A percentile compares a stretch with the other conserved stretches of the same genome.
phyloP scores from a whole-genome alignment of 2,329 filamentous ascomycete genomes.

The Atkinsonella texensis region DNA sequence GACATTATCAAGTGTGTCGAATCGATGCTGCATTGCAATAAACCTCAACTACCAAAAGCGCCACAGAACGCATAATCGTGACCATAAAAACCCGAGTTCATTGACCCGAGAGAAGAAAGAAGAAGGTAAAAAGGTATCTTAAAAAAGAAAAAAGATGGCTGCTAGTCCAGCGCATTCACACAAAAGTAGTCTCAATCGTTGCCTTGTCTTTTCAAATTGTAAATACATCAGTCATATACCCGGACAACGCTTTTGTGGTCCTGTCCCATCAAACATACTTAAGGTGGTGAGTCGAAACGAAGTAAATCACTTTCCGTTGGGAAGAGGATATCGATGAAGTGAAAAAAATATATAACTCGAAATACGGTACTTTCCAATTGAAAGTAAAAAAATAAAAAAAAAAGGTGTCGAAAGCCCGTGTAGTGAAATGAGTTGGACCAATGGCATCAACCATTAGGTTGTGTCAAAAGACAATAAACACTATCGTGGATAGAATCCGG shows the following conservation, averaged over 20 bases:
- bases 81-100: slow-evolving; percentile 3
- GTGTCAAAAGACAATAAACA: slow-evolving; percentile 20
- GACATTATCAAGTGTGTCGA: not conserved
- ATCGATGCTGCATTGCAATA: not conserved
- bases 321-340: slow-evolving; percentile 13
- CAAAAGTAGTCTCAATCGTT: not conserved
- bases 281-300: not conserved
- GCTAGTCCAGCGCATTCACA: not conserved
- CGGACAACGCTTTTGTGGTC: slow-evolving; percentile 4
- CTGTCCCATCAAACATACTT: not conserved
- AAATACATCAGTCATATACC: slow-evolving; percentile 8
- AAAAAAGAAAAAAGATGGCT: not conserved
- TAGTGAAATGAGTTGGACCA: not conserved
- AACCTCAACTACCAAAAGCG: not conserved
- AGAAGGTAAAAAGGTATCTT: not conserved
- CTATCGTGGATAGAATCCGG: slow-evolving; percentile 20
- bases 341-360: not conserved
- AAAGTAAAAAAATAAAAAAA: slow-evolving; percentile 3
- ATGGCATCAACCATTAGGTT: not conserved
- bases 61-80: slow-evolving; percentile 4
- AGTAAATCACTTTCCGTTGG: slow-evolving; percentile 2
- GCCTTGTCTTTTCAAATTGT: not conserved
- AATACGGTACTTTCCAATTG: not conserved
- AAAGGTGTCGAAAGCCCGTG: slow-evolving; percentile 1
- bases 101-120: not conserved